Evolutionary conservation across 176 grass and related monocot genomes (phyloP), one percentile per base, ranked within the genome.

Genomic region (Echinochloa phyllopogon): DNA sequence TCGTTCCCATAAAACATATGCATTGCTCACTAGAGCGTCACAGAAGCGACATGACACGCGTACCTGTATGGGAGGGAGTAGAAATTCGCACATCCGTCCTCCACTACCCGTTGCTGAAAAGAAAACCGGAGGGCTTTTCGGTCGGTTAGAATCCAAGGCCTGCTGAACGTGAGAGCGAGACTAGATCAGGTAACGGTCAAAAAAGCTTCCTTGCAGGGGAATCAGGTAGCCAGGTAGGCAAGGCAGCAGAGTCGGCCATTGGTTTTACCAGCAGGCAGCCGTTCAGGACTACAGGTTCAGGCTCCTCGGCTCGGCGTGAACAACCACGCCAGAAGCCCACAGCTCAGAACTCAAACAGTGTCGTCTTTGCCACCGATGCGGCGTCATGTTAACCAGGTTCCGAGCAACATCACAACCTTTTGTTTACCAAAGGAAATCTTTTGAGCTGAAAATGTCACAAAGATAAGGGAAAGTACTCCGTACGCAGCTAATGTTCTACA

Each of bases 341-440:
- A 33, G 60, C 12, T 88, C 93, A 23, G 80, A 85, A 21, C 77
- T 82, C 15, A 85, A 85, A 66, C 80, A 87, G 81, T 43, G 84
- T 87, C 29, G n/a, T n/a, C 48, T 87, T 92, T 2, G 64, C 69
- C 45, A 87, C 78, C 7, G 82, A 75, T 27, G 88, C 52, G 6
- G 79, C 79, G 75, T 90, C 82, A 78, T 88, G 82, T 70, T 88
- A 82, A 82, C 85, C 86, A 80, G 65, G 82, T 64, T 88, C 85
- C 85, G 88, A 83, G 75, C 92, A 85, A 41, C 77, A 44, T 90
- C 39, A 82, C 78, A 43, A 81, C 87, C 74, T 84, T 74, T 69
- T 62, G 51, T 73, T 61, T 42, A 14, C 48, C 47, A 21, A 65
- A 69, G 4, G 18, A 83, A 23, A 29, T n/a, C 11, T 3, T 60